These are phyloP conservation scores for Alectoria sarmentosa DNA, from an alignment of 495 filamentous ascomycete species.

Conservation along the genomic window DNA sequence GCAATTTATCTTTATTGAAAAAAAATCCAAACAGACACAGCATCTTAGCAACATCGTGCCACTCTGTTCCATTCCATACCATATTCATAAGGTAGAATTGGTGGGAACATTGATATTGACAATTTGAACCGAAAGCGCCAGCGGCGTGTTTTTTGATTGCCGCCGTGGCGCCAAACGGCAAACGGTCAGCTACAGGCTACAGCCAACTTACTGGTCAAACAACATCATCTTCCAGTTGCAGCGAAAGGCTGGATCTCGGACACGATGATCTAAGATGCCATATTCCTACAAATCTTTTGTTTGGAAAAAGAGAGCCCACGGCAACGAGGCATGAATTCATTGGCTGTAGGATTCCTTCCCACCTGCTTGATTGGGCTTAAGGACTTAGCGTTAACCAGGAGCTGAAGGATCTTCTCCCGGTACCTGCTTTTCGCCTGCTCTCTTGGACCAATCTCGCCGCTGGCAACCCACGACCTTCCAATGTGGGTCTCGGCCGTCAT, in stretches of 20 bases:
- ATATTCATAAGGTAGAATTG: too few species aligned
- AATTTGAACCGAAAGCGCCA: neutral
- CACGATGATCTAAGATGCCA: neutral
- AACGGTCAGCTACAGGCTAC: neutral
- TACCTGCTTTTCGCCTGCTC: neutral
- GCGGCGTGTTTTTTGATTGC: neutral
- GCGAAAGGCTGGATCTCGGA: neutral
- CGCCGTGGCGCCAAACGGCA: neutral
- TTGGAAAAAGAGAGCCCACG: too few species aligned
- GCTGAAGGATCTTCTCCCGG: neutral
- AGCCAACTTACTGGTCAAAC: neutral
- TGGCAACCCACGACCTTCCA: neutral
- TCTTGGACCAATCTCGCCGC: neutral
- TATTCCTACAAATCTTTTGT: neutral
- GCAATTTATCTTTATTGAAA: too few species aligned
- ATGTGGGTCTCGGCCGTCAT: neutral
- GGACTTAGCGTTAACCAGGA: neutral
- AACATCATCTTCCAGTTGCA: too few species aligned
- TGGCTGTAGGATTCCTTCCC: neutral
- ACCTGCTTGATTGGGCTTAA: slow-evolving; percentile 3
- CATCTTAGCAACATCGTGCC: neutral
- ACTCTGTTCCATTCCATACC: neutral
- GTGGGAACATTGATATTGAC: too few species aligned
- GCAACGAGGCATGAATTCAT: neutral
- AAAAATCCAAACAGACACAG: neutral